These are phyloP conservation scores for Circinella umbellata DNA, from an alignment of 371 early-diverging fungal species.

Conservation along the genomic window DNA sequence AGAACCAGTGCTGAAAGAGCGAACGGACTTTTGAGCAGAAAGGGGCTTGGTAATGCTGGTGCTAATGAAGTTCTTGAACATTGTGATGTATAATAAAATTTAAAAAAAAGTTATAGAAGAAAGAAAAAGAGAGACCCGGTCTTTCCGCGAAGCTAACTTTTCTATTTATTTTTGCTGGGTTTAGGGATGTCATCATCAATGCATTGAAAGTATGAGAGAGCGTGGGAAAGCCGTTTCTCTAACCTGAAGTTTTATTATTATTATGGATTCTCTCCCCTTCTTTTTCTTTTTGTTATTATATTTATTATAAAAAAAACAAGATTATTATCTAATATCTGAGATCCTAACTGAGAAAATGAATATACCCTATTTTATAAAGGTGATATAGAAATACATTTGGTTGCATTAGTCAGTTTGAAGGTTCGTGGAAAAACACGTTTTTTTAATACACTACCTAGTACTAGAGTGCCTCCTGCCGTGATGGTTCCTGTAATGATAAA, in stretches of 20 bases:
- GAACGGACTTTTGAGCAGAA: conserved; percentile 34
- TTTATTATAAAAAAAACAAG: no score
- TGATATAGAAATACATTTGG: neutral
- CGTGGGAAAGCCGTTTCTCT: neutral
- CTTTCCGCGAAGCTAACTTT: neutral
- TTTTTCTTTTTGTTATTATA: no score
- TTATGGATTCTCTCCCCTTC: no score
- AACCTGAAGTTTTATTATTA: neutral
- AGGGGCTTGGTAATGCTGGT: conserved; percentile 47
- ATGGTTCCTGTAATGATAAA: conserved; percentile 62
- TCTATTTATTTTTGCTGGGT: neutral
- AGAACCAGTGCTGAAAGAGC: conserved; percentile 43
- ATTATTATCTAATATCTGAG: neutral
- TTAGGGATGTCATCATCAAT: conserved; percentile 8
- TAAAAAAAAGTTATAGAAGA: conserved; percentile 8
- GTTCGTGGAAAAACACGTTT: no score
- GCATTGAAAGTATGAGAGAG: neutral
- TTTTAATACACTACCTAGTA: conserved; percentile 57
- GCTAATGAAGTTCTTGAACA: conserved; percentile 48
- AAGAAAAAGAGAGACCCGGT: conserved; percentile 1
- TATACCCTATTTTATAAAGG: conserved; percentile 13
- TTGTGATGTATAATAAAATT: conserved; percentile 11
- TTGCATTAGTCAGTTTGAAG: neutral
- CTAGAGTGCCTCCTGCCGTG: conserved; percentile 83
- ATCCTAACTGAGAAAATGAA: conserved; percentile 21